Evolutionary conservation across 495 filamentous ascomycete species (phyloP).

Genomic region (Trichoderma virens): DNA sequence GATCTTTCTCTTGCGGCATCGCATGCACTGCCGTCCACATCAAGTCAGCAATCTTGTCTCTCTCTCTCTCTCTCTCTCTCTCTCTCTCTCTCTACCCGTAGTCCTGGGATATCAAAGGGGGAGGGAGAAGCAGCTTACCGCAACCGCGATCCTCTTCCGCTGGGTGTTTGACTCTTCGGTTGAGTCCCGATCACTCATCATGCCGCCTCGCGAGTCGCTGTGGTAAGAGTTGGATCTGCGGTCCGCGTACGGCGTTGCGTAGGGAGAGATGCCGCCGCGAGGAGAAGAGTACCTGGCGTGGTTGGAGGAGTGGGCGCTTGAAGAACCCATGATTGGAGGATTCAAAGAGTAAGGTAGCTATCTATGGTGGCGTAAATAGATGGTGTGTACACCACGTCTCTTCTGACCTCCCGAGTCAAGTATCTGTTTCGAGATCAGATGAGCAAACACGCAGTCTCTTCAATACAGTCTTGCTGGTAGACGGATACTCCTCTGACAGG

Average conservation of each 20-base stretch:
- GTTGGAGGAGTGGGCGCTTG: neutral
- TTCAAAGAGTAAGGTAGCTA: neutral
- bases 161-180: conserved; percentile 36
- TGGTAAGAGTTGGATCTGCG: conserved; percentile 27
- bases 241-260: conserved; percentile 19
- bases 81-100: neutral
- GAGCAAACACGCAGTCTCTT: neutral
- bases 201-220: conserved; percentile 23
- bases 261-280: neutral
- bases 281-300: neutral
- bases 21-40: conserved; percentile 58
- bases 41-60: conserved; percentile 12
- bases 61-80: neutral
- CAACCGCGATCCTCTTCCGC: conserved; percentile 57
- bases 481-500: neutral
- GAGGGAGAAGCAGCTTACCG: conserved; percentile 43
- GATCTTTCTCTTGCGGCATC: conserved; percentile 93
- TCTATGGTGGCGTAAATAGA: neutral
- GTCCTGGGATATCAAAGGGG: neutral
- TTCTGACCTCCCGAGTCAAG: neutral
- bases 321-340: neutral
- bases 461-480: neutral
- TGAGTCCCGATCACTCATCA: conserved; percentile 34
- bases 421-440: neutral
- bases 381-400: neutral